Evolutionary conservation across 768 basidiomycete species (phyloP), one percentile per base, ranked within the genome.

Genomic region (Amyloporia xantha): DNA sequence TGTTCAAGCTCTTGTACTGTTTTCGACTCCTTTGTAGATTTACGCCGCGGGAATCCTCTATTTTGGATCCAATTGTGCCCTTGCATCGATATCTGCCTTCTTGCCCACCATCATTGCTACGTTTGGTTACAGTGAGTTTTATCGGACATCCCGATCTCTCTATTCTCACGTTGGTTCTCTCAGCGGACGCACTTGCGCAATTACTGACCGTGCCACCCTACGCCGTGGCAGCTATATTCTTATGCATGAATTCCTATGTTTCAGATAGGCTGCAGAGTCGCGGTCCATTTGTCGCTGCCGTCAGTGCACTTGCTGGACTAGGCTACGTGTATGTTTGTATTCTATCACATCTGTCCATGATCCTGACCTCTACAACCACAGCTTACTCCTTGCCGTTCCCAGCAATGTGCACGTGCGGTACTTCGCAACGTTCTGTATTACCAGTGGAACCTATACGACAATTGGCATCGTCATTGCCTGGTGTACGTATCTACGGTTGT

Each of bases 171-270:
- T 46, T 62, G 35, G 27, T 43, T 40, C 26, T 40, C 44, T 24
- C 49, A 86, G 86, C 76, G 25, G 74, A 78, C 52, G 83, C 85
- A 12, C 63, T 72, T 27, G 79, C 84, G 0, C 86, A 91, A 56
- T 60, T 91, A 1, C 72, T 88, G 44, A 88, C 88, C 1, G 86
- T 91, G 3, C 87, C 88, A 2, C 90, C 90, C 2, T 91, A 91
- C 59, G 82, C 79, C 1, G 80, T 83, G 17, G 77, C 82, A 2
- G 77, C 86, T 1, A 66, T 81, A 10, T 73, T 86, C n/a, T 69
- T 89, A 27, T 68, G 79, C 25, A 27, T 66, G 2, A 73, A 79
- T 45, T 79, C 82, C 1, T 85, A 74, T 59, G 58, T 69, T 4
- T 86, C 89, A 2, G 86, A 90, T 63, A 71, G 77, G 46, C 59